Percentiles rank a stretch among this genome's conserved stretches.
Evolutionary conservation across 371 early-diverging fungal genomes (phyloP).

Genomic region (Conidiobolus incongruus): DNA sequence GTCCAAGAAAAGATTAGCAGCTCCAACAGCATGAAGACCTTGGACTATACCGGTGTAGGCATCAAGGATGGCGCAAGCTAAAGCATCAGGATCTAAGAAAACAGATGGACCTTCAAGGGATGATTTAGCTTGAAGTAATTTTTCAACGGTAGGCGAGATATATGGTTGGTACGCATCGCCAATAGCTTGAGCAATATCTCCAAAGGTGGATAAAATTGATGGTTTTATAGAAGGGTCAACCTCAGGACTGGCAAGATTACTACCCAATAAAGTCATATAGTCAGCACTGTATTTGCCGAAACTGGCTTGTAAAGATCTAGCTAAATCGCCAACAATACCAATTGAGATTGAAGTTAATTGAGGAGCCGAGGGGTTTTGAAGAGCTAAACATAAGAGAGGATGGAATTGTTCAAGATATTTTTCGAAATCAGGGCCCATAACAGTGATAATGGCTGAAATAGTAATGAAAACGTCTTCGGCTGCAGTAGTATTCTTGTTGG

Average conservation of each 20-base stretch:
- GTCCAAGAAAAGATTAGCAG: conserved; percentile 29
- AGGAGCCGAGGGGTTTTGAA: conserved; percentile 76
- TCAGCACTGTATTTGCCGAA: conserved; percentile 49
- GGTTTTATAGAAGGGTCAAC: conserved; percentile 78
- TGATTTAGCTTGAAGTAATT: conserved; percentile 60
- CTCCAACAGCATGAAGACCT: conserved; percentile 47
- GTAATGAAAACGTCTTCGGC: conserved; percentile 82
- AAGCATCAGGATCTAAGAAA: conserved; percentile 62
- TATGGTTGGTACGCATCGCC: conserved; percentile 68
- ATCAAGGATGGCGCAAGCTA: conserved; percentile 63
- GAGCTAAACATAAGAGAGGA: conserved; percentile 52
- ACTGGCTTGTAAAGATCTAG: conserved; percentile 56
- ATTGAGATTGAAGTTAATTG: conserved; percentile 77
- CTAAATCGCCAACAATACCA: conserved; percentile 85
- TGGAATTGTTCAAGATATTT: conserved; percentile 71
- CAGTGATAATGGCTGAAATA: conserved; percentile 61
- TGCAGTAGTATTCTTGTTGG: conserved; percentile 62
- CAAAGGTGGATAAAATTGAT: conserved; percentile 82
- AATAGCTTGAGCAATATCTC: conserved; percentile 92
- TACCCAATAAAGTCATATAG: conserved; percentile 65
- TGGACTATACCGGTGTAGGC: conserved; percentile 90
- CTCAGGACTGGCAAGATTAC: conserved; percentile 46
- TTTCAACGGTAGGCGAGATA: conserved; percentile 55
- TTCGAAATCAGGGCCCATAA: conserved; percentile 58
- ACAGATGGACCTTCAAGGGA: conserved; percentile 26